Base-by-base conservation (phyloP, 805 yeast species). In the Yamadazyma laniorum region DNA sequence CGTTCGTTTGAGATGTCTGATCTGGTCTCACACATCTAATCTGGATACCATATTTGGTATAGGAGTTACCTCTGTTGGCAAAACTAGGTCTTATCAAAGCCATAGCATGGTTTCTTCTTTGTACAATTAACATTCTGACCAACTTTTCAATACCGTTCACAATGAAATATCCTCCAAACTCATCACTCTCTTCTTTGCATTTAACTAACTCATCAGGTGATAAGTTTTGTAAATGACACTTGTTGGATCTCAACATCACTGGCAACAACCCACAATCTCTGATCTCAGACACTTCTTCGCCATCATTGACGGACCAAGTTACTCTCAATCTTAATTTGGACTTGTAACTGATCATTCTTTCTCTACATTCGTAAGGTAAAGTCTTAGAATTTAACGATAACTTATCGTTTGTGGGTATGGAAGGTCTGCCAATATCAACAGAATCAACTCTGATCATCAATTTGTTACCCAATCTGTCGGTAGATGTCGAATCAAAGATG, bases 51-150 rank as follows among this genome's bases (percentile, higher is more conserved):
- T 65, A 93, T 43, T 81, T 80, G 28, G 96, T 72, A 66, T 93
- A 93, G 6, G 87, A 66, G 5, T 91, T 84, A 55, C 99, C 99
- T 75, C 99, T 83, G 67, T 89, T 89, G 35, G 82, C 83, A 57
- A 91, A 93, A 8, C 95, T 85, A 23, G 96, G 95, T 69, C 99
- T 87, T 43, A 89, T 83, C 53, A 93, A 80, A 9, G 98, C 98
- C 96, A 93, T 88, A 17, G 98, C 95, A 59, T 90, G 97, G 61
- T 93, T 93, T 65, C 99, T 79, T 63, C 98, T 82, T 67, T 91
- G 99, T 14, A 93, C 97, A 70, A 93, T 88, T 62, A 93, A 79
- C 98, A 93, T 88, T 68, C 99, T 86, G 53, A 93, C 80, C 54
- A 93, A 74, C 65, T 93, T 93, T 65, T 93, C 99, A 51, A 91